Base-by-base conservation (phyloP, 345 rosid genomes). In the Acer yangbiense region DNA sequence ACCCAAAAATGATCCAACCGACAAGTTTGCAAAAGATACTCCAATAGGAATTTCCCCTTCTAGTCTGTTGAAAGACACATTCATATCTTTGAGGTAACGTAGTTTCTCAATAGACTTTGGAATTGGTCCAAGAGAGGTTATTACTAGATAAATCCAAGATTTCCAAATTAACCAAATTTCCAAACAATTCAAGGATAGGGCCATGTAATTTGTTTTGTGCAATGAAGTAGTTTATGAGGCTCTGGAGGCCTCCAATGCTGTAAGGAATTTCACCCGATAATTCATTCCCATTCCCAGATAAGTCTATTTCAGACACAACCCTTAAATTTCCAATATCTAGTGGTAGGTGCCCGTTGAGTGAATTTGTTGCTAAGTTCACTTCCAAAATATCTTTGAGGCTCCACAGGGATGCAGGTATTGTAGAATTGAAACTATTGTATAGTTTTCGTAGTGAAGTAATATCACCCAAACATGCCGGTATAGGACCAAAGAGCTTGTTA, bases 1-100 rank as follows among this genome's bases (percentile, higher is more conserved):
- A 17, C 67, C 44, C 66, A 52, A 9, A 20, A 62, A 80, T 11
- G 76, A 80, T 48, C 29, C 14, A 25, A 50, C 54, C 0, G 74
- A 54, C 4, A 80, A 71, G 50, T 54, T 75, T 54, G 6, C 12
- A 50, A 81, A 81, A 14, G 77, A 16, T 3, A 81, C 78, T 67
- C 60, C 78, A 3, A 0, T 39, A 7, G 81, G 84, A 67, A 81
- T 46, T 70, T 80, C 80, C 52, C 84, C 84, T 61, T 32, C 39
- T 10, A 81, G 55, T 35, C 32, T 14, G 67, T 81, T 81, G 14
- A 29, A 48, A 6, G 80, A 76, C n/a, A 78, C 60, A 79, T 76
- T 76, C 3, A 78, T 21, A 32, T 2, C 11, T 25, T 52, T 13
- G 0, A 82, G 74, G 21, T 48, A 13, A 41, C 5, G 2, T 16